A percentile compares a stretch with the other conserved stretches of the same genome.
These are phyloP conservation scores for Ustilago curta DNA, from an alignment of 1,284 basidiomycete genomes.

Conservation along the genomic window DNA sequence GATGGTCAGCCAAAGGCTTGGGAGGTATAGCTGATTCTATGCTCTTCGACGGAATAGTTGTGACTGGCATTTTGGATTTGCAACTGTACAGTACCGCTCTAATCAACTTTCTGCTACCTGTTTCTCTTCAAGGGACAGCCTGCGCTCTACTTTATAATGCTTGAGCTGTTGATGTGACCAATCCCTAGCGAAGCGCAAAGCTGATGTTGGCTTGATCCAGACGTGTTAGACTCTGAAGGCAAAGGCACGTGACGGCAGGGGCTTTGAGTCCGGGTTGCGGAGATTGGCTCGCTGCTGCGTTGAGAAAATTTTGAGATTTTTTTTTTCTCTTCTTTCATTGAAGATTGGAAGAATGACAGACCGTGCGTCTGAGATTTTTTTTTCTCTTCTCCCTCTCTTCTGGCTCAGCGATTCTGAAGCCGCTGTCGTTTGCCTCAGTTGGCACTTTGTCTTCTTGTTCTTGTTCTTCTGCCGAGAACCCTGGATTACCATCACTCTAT, in stretches of 20 bases:
- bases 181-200: not conserved
- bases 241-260: conserved; percentile 5
- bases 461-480: not conserved
- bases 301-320: conserved; percentile 49
- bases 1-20: conserved; percentile 67
- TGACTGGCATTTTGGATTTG: no score
- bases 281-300: not conserved
- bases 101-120: not conserved
- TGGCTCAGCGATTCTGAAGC: not conserved
- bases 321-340: no score
- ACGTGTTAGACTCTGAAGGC: conserved; percentile 3
- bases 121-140: not conserved
- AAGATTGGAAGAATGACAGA: conserved; percentile 5
- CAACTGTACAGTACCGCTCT: no score
- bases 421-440: conserved; percentile 8
- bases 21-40: conserved; percentile 55
- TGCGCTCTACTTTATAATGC: not conserved
- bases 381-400: not conserved
- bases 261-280: conserved; percentile 26
- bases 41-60: not conserved
- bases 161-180: not conserved
- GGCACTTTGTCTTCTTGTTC: not conserved
- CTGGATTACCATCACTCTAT: not conserved
- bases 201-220: not conserved
- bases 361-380: conserved; percentile 10